Conservation (phyloP, 2,329 filamentous ascomycete genomes). For the Verticillium dahliae region DNA sequence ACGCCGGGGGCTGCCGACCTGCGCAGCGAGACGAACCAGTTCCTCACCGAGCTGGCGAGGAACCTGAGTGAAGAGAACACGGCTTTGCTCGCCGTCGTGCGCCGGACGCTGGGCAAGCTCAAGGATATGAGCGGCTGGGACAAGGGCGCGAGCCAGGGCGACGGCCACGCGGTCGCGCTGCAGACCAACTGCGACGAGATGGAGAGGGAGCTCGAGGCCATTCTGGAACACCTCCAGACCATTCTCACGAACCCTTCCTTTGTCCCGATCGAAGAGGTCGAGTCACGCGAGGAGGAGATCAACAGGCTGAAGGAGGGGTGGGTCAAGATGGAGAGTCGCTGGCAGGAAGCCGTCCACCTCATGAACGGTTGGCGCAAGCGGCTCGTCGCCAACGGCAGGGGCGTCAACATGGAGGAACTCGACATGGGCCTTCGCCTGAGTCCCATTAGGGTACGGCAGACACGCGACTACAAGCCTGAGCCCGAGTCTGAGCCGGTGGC, state of each 20-base stretch:
- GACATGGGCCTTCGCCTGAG: constrained; percentile 62
- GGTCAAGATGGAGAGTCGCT: constrained; percentile 88
- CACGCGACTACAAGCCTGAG: not conserved
- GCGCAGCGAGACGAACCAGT: constrained; percentile 82
- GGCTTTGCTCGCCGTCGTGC: constrained; percentile 64
- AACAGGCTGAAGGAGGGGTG: constrained; percentile 74
- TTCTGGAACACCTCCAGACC: constrained; percentile 74
- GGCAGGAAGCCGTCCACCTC: constrained; percentile 82
- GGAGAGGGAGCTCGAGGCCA: constrained; percentile 64
- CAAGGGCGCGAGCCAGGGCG: constrained; percentile 14
- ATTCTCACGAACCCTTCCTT: constrained; percentile 94
- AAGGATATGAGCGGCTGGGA: constrained; percentile 60
- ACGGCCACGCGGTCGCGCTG: constrained; percentile 20
- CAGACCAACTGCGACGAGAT: constrained; percentile 56
- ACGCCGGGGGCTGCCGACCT: constrained; percentile 54
- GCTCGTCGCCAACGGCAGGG: constrained; percentile 64
- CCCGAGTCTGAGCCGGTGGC: constrained; percentile 37
- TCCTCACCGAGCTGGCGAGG: constrained; percentile 77
- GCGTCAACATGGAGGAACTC: constrained; percentile 62
- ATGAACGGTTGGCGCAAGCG: constrained; percentile 89
- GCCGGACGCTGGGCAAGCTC: constrained; percentile 64
- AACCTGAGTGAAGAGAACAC: constrained; percentile 90
- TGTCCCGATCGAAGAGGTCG: constrained; percentile 89
- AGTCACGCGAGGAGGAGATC: constrained; percentile 89
- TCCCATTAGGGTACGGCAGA: constrained; percentile 43